Evolutionary conservation across 208 protist genomes (phyloP), one percentile per base, ranked within the genome.

Genomic region (Trypanosoma scelopori): DNA sequence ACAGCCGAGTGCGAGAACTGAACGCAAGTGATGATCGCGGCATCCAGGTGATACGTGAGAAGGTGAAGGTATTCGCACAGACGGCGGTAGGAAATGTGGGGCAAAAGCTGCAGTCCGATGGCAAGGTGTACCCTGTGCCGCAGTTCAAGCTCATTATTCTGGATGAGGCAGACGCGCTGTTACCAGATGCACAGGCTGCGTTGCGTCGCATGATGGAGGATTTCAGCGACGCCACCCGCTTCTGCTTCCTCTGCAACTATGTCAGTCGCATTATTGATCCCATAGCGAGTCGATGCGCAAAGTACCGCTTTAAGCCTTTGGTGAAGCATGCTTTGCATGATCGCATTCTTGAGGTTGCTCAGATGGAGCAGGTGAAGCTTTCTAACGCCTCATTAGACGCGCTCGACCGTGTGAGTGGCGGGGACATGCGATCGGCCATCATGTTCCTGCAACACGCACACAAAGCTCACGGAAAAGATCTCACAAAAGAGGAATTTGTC

Each of bases 231-330:
- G 95, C 98, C 9, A 99, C 99, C 0, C 87, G 99, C 39, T 99
- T 99, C 76, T 99, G 98, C 80, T 91, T 99, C 55, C 87, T 99
- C 32, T 99, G 99, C 81, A 99, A 99, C 83, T 99, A 99, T 78
- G 91, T 99, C 0, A 96, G 80, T 39, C 91, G 90, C 32, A 99
- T 99, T 60, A 99, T 99, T 57, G 98, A 99, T 70, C 98, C 99
- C 4, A 93, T 99, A 27, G 82, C 97, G 18, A 99, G 98, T 51
- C 87, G 99, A 16, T 99, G 99, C 76, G 98, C 98, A 43, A 99
- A 99, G 81, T 99, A 99, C 65, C 84, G 98, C 16, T 99, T 99
- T 75, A 96, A 96, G 71, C 91, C 98, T 35, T 77, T 99, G 4
- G 76, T 92, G 9, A 75, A 82, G 32, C 76, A 80, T 0, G 75